Evolutionary conservation across 2,329 filamentous ascomycete species (phyloP).

Genomic region (Ciborinia camelliae): DNA sequence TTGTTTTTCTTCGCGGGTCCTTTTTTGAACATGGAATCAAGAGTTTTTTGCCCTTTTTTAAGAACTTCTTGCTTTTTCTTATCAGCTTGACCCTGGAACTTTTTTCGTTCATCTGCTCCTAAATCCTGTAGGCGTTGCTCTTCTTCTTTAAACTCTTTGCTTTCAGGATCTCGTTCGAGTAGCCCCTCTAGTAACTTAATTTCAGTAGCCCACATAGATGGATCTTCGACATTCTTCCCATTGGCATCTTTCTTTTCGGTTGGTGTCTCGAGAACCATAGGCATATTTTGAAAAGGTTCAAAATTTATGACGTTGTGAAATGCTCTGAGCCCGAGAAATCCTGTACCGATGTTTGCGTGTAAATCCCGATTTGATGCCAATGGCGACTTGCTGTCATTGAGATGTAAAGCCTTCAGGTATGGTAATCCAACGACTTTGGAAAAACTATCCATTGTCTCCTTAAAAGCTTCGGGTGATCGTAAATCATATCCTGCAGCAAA

Average conservation of each 20-base stretch:
- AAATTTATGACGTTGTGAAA: slow-evolving; percentile 93
- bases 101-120: slow-evolving; percentile 68
- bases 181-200: slow-evolving; percentile 91
- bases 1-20: slow-evolving; percentile 40
- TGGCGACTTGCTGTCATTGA: slow-evolving; percentile 96
- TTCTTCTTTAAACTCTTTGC: slow-evolving; percentile 65
- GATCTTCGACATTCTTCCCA: slow-evolving; percentile 71
- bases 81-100: slow-evolving; percentile 75
- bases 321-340: slow-evolving; percentile 83
- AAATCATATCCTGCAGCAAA: slow-evolving; percentile 95
- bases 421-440: slow-evolving; percentile 71
- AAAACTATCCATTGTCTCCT: slow-evolving; percentile 70
- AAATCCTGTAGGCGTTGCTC: slow-evolving; percentile 63
- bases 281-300: slow-evolving; percentile 68
- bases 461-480: slow-evolving; percentile 69
- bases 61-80: slow-evolving; percentile 70
- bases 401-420: slow-evolving; percentile 81
- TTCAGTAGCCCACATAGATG: slow-evolving; percentile 82
- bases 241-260: slow-evolving; percentile 67
- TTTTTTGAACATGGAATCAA: slow-evolving; percentile 41
- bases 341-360: slow-evolving; percentile 94
- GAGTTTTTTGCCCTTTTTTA: slow-evolving; percentile 55
- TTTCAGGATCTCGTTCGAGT: slow-evolving; percentile 76
- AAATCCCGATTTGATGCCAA: slow-evolving; percentile 78
- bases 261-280: slow-evolving; percentile 95